phyloP scores from a whole-genome alignment of 208 protist species.

The Novymonas esmeraldas region DNA sequence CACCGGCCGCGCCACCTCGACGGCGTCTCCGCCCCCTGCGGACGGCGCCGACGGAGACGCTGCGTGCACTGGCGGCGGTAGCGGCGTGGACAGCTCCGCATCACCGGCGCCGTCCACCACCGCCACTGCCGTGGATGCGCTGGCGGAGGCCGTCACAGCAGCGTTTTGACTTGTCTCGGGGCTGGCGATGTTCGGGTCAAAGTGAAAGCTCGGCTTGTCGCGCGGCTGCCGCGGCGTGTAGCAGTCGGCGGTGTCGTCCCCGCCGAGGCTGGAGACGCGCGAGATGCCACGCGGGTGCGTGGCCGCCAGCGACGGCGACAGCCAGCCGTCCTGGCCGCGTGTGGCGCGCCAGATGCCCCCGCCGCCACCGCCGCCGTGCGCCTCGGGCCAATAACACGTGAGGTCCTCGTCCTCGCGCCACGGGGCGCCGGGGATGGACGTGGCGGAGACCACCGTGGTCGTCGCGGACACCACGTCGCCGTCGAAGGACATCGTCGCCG shows the following conservation, averaged over 20 bases:
- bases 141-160: background rate
- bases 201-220: background rate
- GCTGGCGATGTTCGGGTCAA: no score
- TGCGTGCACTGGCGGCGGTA: no score
- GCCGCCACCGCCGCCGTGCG: background rate
- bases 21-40: no score
- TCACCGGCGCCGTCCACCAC: background rate
- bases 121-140: background rate
- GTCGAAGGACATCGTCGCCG: background rate
- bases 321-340: background rate
- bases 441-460: constrained; percentile 22
- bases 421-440: constrained; percentile 9
- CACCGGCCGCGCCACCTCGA: no score
- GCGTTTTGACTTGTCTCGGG: no score
- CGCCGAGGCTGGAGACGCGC: constrained; percentile 16
- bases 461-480: constrained; percentile 16
- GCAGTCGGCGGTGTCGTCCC: constrained; percentile 25
- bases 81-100: no score
- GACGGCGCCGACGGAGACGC: no score
- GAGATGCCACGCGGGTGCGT: background rate
- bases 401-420: constrained; percentile 26
- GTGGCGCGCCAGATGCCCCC: background rate
- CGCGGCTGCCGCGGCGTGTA: constrained; percentile 8
- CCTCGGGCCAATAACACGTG: constrained; percentile 20
- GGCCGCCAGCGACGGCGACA: background rate